phyloP scores from a whole-genome alignment of 371 early-diverging fungal species.

The Lichtheimia ornata region DNA sequence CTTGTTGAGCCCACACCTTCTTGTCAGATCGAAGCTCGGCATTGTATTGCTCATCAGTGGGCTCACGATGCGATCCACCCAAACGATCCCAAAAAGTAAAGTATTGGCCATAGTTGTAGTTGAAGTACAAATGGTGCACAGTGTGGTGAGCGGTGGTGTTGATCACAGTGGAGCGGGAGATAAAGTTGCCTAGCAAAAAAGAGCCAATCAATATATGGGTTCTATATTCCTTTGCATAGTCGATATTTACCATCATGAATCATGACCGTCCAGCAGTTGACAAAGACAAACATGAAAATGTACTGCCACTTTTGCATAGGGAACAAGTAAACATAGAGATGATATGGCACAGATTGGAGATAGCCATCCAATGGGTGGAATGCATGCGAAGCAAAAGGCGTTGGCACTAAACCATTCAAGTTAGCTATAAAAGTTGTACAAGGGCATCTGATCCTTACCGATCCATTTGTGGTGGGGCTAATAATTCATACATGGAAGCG shows the following conservation, averaged over 20 bases:
- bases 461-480: constrained; percentile 63
- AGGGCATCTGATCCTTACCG: constrained; percentile 20
- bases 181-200: constrained; percentile 55
- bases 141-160: constrained; percentile 95
- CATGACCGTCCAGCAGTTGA: constrained; percentile 94
- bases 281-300: constrained; percentile 82
- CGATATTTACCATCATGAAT: constrained; percentile 88
- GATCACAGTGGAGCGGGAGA: constrained; percentile 58
- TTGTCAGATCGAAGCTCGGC: constrained; percentile 60
- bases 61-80: constrained; percentile 74
- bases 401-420: constrained; percentile 66
- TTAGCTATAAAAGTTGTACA: background rate
- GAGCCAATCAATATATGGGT: background rate
- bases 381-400: constrained; percentile 95
- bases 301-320: constrained; percentile 92
- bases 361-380: constrained; percentile 95
- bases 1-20: constrained; percentile 67
- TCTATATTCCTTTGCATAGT: background rate
- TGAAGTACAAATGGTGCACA: constrained; percentile 95
- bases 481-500: background rate
- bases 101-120: constrained; percentile 98
- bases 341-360: constrained; percentile 93
- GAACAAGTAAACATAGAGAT: constrained; percentile 82
- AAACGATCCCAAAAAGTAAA: constrained; percentile 86
- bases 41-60: constrained; percentile 71